phyloP scores from a whole-genome alignment of 306 rosid genomes.

The Dalbergia oliveri region DNA sequence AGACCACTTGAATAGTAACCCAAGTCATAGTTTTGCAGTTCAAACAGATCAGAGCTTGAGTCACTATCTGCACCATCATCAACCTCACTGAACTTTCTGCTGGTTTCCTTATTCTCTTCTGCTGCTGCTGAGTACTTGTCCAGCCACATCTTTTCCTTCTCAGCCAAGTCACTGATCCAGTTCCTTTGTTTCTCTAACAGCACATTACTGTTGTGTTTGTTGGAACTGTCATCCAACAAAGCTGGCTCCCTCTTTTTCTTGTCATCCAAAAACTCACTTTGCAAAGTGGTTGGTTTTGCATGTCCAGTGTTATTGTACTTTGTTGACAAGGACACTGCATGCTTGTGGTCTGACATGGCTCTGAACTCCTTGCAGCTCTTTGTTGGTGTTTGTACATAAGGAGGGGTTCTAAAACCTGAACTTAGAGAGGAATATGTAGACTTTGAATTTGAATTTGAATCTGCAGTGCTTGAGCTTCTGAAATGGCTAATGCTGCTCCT shows the following conservation, averaged over 20 bases:
- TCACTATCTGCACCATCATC: conserved; percentile 94
- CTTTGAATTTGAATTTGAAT: conserved; percentile 64
- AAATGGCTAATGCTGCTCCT: conserved; percentile 96
- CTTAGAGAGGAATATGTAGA: conserved; percentile 72
- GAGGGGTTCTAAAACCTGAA: conserved; percentile 87
- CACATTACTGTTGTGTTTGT: conserved; percentile 41
- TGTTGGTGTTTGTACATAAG: conserved; percentile 70
- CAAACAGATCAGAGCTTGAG: conserved; percentile 97
- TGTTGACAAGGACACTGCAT: conserved; percentile 52
- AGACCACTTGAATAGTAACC: conserved; percentile 78
- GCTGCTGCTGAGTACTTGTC: conserved; percentile 41
- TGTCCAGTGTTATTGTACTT: conserved; percentile 42
- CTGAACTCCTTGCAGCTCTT: conserved; percentile 77
- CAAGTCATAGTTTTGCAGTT: conserved; percentile 91
- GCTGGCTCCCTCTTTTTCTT: conserved; percentile 58
- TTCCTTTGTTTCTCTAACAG: conserved; percentile 61
- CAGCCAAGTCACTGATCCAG: conserved; percentile 41
- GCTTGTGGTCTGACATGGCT: conserved; percentile 69
- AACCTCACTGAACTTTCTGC: conserved; percentile 51
- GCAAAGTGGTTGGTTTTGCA: conserved; percentile 48
- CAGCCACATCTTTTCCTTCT: conserved; percentile 50
- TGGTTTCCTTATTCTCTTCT: conserved; percentile 50
- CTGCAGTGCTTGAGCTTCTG: conserved; percentile 70
- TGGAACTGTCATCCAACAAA: conserved; percentile 54
- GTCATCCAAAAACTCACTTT: conserved; percentile 58